Percentiles rank a stretch among this genome's conserved stretches.
Conservation (phyloP, 2,329 filamentous ascomycete species). For the Rhinocladiella similis region DNA sequence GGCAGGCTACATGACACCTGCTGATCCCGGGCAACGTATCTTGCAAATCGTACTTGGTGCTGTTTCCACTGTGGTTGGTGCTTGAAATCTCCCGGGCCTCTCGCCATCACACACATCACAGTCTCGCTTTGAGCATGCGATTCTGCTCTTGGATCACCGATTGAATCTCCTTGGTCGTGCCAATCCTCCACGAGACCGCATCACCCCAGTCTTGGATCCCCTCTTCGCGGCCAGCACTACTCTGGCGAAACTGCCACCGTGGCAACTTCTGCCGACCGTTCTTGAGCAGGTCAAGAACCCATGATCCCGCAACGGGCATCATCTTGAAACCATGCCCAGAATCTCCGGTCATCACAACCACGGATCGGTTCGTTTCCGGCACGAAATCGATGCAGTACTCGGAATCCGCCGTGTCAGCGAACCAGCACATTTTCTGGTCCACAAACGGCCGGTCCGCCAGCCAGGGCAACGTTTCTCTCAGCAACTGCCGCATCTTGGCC, state of each 20-base stretch:
- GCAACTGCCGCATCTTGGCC: slow-evolving; percentile 49
- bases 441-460: slow-evolving; percentile 58
- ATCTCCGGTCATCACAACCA: slow-evolving; percentile 58
- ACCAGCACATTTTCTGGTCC: slow-evolving; percentile 61
- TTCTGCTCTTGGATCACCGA: too few relatives aligned
- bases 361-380: slow-evolving; percentile 46
- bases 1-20: too few relatives aligned
- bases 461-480: slow-evolving; percentile 54
- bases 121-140: too few relatives aligned
- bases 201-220: slow-evolving; percentile 41
- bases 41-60: too few relatives aligned
- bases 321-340: slow-evolving; percentile 66
- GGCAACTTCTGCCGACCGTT: slow-evolving; percentile 44
- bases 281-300: slow-evolving; percentile 51
- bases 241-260: slow-evolving; percentile 56
- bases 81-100: too few relatives aligned
- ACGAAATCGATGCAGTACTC: slow-evolving; percentile 63
- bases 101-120: too few relatives aligned
- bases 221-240: slow-evolving; percentile 28
- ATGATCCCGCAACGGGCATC: slow-evolving; percentile 60
- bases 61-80: background rate
- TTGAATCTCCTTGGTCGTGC: too few relatives aligned
- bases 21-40: too few relatives aligned
- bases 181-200: slow-evolving; percentile 51
- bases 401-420: slow-evolving; percentile 60